These are phyloP conservation scores for Hericium alpestre DNA, from an alignment of 768 basidiomycete genomes.

Conservation along the genomic window DNA sequence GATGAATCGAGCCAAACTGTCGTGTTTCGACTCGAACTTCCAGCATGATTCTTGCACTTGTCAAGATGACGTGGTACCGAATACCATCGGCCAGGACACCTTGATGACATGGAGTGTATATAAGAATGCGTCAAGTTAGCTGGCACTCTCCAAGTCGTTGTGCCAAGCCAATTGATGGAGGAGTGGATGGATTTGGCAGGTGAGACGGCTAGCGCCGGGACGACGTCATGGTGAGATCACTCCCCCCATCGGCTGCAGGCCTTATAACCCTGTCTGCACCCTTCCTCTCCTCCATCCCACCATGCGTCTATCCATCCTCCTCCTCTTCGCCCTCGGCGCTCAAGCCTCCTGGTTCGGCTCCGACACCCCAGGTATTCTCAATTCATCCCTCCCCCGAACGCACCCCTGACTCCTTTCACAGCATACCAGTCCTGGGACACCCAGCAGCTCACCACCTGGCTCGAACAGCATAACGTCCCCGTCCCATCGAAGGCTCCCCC, in stretches of 20 bases:
- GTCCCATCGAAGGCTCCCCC: constrained; percentile 16
- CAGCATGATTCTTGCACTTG: too few species aligned
- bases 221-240: constrained; percentile 3
- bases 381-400: constrained; percentile 48
- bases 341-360: constrained; percentile 22
- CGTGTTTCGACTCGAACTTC: too few species aligned
- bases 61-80: too few species aligned
- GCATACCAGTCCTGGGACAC: constrained; percentile 19
- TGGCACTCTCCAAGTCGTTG: too few species aligned
- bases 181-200: too few species aligned
- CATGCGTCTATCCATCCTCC: constrained; percentile 15
- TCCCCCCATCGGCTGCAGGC: neutral
- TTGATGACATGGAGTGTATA: too few species aligned
- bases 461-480: neutral
- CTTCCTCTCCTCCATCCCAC: neutral
- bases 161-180: too few species aligned
- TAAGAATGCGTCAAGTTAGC: too few species aligned
- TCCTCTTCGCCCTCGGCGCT: constrained; percentile 23
- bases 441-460: constrained; percentile 3
- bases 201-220: neutral
- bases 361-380: constrained; percentile 23
- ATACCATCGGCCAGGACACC: too few species aligned
- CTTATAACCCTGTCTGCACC: neutral
- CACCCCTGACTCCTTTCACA: constrained; percentile 42
- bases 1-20: too few species aligned